These are phyloP conservation scores for Trichoderma sp. DNA, from an alignment of 2,329 filamentous ascomycete species.

Conservation along the genomic window DNA sequence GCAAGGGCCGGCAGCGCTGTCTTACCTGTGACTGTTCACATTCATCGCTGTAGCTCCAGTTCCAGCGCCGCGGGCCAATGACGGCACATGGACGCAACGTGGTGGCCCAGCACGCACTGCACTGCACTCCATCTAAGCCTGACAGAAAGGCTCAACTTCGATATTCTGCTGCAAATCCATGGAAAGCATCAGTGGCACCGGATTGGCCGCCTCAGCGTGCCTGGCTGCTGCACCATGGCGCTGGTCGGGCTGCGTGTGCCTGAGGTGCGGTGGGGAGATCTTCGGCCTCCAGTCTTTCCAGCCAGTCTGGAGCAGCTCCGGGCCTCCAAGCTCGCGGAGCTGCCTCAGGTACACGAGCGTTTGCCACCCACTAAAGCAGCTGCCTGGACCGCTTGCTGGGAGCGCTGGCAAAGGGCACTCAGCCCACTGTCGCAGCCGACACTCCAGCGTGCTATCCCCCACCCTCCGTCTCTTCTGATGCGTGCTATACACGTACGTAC, in stretches of 20 bases:
- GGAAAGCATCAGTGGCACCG: slow-evolving; percentile 2
- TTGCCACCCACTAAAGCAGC: background rate
- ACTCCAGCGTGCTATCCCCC: background rate
- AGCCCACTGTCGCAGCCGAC: background rate
- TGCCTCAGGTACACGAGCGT: background rate
- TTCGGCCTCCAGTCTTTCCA: slow-evolving; percentile 1
- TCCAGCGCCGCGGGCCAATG: background rate
- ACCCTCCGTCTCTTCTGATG: background rate
- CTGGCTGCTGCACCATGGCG: slow-evolving; percentile 6
- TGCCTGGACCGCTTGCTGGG: background rate
- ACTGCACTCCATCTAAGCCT: background rate
- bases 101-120: slow-evolving; percentile 4
- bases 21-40: background rate
- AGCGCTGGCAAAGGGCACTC: background rate
- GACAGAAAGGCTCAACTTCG: background rate
- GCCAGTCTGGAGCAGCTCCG: slow-evolving; percentile 12
- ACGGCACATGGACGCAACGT: slow-evolving; percentile 4
- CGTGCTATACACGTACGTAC: background rate
- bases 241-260: background rate
- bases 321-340: background rate
- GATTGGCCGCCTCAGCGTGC: background rate
- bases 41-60: background rate
- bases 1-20: background rate
- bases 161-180: background rate
- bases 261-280: background rate